Percentiles rank a stretch among this genome's conserved stretches.
phyloP scores from a whole-genome alignment of 371 early-diverging fungal species.

The Coemansia sp. region DNA sequence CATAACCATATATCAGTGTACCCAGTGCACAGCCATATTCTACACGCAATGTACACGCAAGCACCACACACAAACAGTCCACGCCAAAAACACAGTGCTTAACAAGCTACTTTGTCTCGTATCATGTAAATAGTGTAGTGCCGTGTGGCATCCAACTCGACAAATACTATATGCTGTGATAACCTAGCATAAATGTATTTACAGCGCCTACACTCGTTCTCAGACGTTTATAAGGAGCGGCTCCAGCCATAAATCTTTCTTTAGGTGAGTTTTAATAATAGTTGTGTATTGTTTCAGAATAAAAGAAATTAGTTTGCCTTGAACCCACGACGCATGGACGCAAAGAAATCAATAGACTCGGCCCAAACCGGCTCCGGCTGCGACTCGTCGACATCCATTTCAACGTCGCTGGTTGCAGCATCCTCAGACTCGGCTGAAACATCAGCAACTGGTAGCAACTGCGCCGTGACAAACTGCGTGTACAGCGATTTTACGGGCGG shows the following conservation, averaged over 20 bases:
- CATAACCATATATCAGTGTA: not conserved
- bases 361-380: not conserved
- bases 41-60: not conserved
- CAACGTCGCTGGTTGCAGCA: constrained; percentile 1
- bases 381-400: constrained; percentile 8
- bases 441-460: constrained; percentile 11
- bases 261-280: too few relatives aligned
- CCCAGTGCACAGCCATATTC: not conserved
- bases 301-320: not conserved
- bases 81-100: not conserved
- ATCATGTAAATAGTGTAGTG: not conserved
- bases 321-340: constrained; percentile 9
- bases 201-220: too few relatives aligned
- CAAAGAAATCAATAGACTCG: constrained; percentile 7
- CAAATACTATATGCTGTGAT: too few relatives aligned
- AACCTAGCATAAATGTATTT: too few relatives aligned
- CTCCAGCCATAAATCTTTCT: too few relatives aligned
- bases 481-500: constrained; percentile 32
- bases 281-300: not conserved
- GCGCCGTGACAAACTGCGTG: constrained; percentile 33
- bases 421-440: not conserved
- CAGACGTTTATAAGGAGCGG: too few relatives aligned
- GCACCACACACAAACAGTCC: not conserved
- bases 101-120: not conserved
- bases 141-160: too few relatives aligned